Evolutionary conservation across 2,329 filamentous ascomycete species (phyloP), one percentile per base, ranked within the genome.

Genomic region (Curvularia verruculosa): DNA sequence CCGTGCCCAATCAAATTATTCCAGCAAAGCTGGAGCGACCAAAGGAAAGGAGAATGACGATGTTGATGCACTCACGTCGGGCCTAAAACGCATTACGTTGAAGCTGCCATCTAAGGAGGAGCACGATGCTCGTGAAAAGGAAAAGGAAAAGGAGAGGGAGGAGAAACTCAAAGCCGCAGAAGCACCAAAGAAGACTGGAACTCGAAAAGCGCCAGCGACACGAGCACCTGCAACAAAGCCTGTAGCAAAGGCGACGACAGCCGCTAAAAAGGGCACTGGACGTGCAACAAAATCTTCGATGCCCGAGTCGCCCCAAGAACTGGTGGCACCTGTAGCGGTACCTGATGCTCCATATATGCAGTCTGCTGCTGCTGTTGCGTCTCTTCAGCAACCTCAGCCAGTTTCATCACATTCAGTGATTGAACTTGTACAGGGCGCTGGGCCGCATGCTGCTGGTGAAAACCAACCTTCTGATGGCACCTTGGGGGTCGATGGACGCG

Each of bases 101-200:
- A 86, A 85, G 59, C 77, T 87, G 49, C 83, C 83, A 0, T 79
- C 83, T 0, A 80, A 80, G 21, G 84, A 87, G 65, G 84, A 87
- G 65, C 79, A 86, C 58, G 82, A 85, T 26, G 79, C 78, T 7
- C 75, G 82, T 21, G 81, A 84, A 66, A 79, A 69, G n/a, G 74
- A 80, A 48, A 78, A 76, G 50, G 81, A 84, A 66, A 79, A 69
- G n/a, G 74, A 80, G 49, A 78, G 77, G 50, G 77, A 79, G 39
- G 72, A 70, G 23, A 75, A 77, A 45, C 77, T 76, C 55, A 78
- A 77, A 48, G 72, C 71, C n/a, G 15, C 57, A 6, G 67, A 67
- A 18, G 68, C 69, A 2, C 61, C 74, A 0, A 75, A 73, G 53
- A 80, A 77, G 61, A 52, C 64, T 0, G 45, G 67, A 3, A 49